Evolutionary conservation across 2,329 filamentous ascomycete genomes (phyloP).

Genomic region (Ophioceras dolichostomum): DNA sequence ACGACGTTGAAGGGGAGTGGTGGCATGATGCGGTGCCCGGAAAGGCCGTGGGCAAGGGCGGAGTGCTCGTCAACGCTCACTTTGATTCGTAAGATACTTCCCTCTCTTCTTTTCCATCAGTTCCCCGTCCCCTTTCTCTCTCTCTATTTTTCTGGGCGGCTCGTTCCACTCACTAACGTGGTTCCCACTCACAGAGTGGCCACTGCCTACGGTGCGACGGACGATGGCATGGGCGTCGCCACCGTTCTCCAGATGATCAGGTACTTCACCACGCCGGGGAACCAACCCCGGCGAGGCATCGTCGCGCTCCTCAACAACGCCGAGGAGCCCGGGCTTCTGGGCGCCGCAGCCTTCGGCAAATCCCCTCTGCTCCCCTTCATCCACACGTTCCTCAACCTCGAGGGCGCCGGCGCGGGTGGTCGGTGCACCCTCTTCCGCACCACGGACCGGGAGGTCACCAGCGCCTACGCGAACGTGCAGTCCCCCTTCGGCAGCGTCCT

Average conservation of each 20-base stretch:
- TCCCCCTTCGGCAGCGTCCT: slow-evolving; percentile 79
- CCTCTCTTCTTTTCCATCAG: not conserved
- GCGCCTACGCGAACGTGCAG: slow-evolving; percentile 57
- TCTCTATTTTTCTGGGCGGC: not conserved
- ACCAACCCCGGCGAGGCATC: slow-evolving; percentile 67
- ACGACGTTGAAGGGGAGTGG: slow-evolving; percentile 63
- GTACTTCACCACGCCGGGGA: slow-evolving; percentile 64
- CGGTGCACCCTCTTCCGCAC: slow-evolving; percentile 78
- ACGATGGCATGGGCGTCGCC: slow-evolving; percentile 86
- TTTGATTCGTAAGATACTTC: slow-evolving; percentile 58
- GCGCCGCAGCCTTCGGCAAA: slow-evolving; percentile 72
- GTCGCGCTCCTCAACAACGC: slow-evolving; percentile 87
- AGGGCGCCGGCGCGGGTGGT: slow-evolving; percentile 87
- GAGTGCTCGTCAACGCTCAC: slow-evolving; percentile 88
- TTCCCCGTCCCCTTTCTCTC: not conserved
- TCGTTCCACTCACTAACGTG: slow-evolving; percentile 1
- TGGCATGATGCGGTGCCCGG: slow-evolving; percentile 42
- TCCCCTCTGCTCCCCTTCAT: slow-evolving; percentile 71
- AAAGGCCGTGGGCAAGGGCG: slow-evolving; percentile 48
- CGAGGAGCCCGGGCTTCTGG: slow-evolving; percentile 86
- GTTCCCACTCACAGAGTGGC: slow-evolving; percentile 44
- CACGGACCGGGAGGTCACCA: slow-evolving; percentile 76
- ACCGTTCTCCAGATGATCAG: slow-evolving; percentile 74
- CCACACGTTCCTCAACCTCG: slow-evolving; percentile 85
- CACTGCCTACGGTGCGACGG: slow-evolving; percentile 84